Percentiles rank a stretch among this genome's conserved stretches.
phyloP scores from a whole-genome alignment of 2,329 filamentous ascomycete genomes.

The Pseudogymnoascus sp. region DNA sequence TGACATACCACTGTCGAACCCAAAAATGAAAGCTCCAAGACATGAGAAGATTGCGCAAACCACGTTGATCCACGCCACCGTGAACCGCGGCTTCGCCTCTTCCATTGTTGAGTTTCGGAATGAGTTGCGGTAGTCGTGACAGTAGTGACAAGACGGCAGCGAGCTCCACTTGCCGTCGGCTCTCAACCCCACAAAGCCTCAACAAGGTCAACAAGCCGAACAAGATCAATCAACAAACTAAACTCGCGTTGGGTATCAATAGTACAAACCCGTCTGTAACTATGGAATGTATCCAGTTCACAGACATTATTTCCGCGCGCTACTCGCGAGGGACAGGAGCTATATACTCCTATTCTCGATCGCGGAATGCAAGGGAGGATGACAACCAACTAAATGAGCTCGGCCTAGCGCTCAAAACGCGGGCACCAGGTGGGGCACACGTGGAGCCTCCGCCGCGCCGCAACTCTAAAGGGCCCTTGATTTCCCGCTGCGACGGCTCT shows the following conservation, averaged over 20 bases:
- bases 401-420: not conserved
- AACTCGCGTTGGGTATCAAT: not conserved
- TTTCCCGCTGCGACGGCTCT: not conserved
- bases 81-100: constrained; percentile 8
- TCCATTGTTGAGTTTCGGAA: not conserved
- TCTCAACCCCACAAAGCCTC: not conserved
- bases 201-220: not conserved
- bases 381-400: not conserved
- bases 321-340: not conserved
- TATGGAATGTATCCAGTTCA: not conserved
- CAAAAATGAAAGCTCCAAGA: constrained; percentile 5
- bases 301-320: not conserved
- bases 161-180: not conserved
- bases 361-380: not conserved
- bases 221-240: not conserved
- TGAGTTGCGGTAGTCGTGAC: not conserved
- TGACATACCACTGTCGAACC: not conserved
- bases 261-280: not conserved
- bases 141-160: not conserved
- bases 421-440: not conserved
- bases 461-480: not conserved
- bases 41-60: constrained; percentile 10
- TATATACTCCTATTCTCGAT: constrained; percentile 9
- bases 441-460: not conserved
- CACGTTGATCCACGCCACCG: constrained; percentile 11